Evolutionary conservation across 2,329 filamentous ascomycete genomes (phyloP).

Genomic region (Lasiodiplodia gonubiensis): DNA sequence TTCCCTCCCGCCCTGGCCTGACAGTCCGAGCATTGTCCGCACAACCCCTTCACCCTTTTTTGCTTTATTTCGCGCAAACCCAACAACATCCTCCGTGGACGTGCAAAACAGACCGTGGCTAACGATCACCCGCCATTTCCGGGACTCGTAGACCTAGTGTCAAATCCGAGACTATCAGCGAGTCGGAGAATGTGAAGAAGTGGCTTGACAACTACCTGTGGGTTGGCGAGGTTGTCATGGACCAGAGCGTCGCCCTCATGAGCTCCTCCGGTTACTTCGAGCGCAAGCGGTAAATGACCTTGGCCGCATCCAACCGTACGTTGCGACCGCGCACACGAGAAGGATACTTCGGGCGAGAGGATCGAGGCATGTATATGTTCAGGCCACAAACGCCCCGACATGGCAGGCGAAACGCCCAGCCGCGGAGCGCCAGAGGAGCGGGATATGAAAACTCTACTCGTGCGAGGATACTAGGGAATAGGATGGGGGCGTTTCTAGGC

Average conservation of each 20-base stretch:
- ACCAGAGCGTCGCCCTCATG: slow-evolving; percentile 91
- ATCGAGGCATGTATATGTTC: slow-evolving; percentile 1
- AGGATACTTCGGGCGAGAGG: not conserved
- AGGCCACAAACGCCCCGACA: not conserved
- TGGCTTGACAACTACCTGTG: slow-evolving; percentile 95
- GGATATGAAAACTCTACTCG: not conserved
- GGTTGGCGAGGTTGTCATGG: slow-evolving; percentile 97
- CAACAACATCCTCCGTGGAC: slow-evolving; percentile 9
- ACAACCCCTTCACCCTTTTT: slow-evolving; percentile 13
- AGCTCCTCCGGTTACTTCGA: slow-evolving; percentile 90
- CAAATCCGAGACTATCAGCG: slow-evolving; percentile 82
- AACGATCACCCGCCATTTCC: slow-evolving; percentile 50
- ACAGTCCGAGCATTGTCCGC: slow-evolving; percentile 30
- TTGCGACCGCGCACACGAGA: not conserved
- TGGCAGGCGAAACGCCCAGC: not conserved
- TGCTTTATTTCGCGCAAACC: slow-evolving; percentile 10
- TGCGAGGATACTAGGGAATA: slow-evolving; percentile 1
- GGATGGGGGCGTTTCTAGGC: slow-evolving; percentile 20
- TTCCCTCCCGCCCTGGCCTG: slow-evolving; percentile 30
- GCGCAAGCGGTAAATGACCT: slow-evolving; percentile 68
- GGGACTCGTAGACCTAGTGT: slow-evolving; percentile 71
- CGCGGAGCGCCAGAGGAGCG: not conserved
- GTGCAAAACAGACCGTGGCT: slow-evolving; percentile 41
- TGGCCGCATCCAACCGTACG: not conserved
- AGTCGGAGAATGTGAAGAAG: slow-evolving; percentile 80